These are phyloP conservation scores for Pseudogymnoascus sp. DNA, from an alignment of 2,329 filamentous ascomycete species.

Conservation along the genomic window DNA sequence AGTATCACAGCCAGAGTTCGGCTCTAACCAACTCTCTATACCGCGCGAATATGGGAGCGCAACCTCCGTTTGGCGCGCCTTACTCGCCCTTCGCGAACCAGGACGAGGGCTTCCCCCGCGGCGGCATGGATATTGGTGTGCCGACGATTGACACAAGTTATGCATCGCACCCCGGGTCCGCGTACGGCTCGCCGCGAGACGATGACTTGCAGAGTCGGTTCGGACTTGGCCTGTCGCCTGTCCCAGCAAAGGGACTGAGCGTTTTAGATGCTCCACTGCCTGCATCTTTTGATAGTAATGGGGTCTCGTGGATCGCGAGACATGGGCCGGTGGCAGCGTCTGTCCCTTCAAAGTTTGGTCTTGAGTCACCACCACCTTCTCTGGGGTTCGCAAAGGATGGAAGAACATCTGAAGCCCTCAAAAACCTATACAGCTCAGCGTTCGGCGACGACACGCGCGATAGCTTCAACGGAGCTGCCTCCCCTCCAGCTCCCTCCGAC, in stretches of 20 bases:
- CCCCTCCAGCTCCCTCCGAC: constrained; percentile 35
- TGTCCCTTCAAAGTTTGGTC: constrained; percentile 81
- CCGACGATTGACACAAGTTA: constrained; percentile 47
- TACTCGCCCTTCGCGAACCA: constrained; percentile 34
- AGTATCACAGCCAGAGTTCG: constrained; percentile 56
- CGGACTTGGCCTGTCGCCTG: constrained; percentile 72
- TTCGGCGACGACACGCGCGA: constrained; percentile 53
- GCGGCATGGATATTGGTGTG: constrained; percentile 34
- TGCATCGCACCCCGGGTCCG: constrained; percentile 43
- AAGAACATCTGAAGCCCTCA: constrained; percentile 54
- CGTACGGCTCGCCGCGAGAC: constrained; percentile 78
- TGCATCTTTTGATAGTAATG: constrained; percentile 92
- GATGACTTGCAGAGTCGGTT: constrained; percentile 48
- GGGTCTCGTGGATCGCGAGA: constrained; percentile 82
- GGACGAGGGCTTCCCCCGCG: constrained; percentile 43
- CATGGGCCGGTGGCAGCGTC: constrained; percentile 88
- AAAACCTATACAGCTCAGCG: constrained; percentile 56
- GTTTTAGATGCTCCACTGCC: constrained; percentile 87
- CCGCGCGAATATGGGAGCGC: constrained; percentile 43
- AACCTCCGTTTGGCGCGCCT: constrained; percentile 30
- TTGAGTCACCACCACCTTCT: constrained; percentile 77
- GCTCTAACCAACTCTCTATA: constrained; percentile 68
- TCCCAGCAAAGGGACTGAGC: constrained; percentile 64
- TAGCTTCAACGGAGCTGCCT: constrained; percentile 46
- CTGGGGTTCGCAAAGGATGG: constrained; percentile 53